These are phyloP conservation scores for Tolypocladium album DNA, from an alignment of 2,329 filamentous ascomycete genomes.

Conservation along the genomic window DNA sequence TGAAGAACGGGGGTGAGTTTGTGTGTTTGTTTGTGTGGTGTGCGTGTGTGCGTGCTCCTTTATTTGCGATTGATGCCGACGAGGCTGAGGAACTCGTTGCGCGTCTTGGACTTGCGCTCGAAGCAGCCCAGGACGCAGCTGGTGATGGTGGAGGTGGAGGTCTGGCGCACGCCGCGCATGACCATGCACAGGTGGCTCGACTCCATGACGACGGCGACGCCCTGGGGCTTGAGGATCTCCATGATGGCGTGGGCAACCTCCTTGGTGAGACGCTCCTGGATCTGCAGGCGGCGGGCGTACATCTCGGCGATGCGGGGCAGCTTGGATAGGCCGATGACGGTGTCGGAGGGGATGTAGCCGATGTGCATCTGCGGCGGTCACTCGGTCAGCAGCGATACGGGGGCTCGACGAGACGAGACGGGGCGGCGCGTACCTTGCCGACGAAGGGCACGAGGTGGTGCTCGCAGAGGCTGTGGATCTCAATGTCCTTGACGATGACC, in stretches of 20 bases:
- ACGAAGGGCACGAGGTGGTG: conserved; percentile 95
- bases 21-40: no score
- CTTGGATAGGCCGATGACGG: conserved; percentile 92
- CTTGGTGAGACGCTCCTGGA: conserved; percentile 92
- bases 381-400: not conserved
- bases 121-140: conserved; percentile 98
- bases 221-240: conserved; percentile 85
- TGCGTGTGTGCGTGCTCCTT: not conserved
- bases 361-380: conserved; percentile 75
- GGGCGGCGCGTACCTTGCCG: conserved; percentile 57
- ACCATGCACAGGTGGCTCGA: conserved; percentile 97
- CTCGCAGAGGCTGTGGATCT: conserved; percentile 89
- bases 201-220: conserved; percentile 96
- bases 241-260: conserved; percentile 91
- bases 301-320: conserved; percentile 93
- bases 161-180: conserved; percentile 96
- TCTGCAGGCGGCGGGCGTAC: conserved; percentile 87
- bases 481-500: conserved; percentile 96
- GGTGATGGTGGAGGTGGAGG: conserved; percentile 75
- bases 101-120: conserved; percentile 81
- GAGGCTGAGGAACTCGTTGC: conserved; percentile 89
- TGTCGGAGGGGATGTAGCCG: conserved; percentile 85
- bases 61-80: conserved; percentile 43
- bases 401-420: not conserved
- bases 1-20: not conserved